Evolutionary conservation across 768 basidiomycete species (phyloP), one percentile per base, ranked within the genome.

Genomic region (Filobasidium floriforme): DNA sequence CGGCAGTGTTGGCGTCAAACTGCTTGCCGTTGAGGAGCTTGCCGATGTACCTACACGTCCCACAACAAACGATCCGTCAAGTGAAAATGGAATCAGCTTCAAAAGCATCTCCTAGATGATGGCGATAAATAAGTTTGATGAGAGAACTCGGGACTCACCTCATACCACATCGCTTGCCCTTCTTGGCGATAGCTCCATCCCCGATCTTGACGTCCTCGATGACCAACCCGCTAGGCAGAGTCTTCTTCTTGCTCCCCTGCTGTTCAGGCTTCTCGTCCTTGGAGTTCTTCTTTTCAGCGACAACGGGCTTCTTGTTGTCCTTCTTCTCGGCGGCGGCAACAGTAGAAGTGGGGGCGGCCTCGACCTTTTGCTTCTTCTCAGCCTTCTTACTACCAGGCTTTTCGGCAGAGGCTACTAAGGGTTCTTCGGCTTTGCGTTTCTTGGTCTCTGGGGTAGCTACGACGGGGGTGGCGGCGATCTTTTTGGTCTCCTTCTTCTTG

Each of bases 1-100:
- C 73, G 52, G 71, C 43, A 41, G 73, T 75, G 70, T 75, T 77
- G 73, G 75, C 57, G 80, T 87, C 74, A 75, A 94, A 89, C 28
- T 92, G 90, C 73, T 88, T 87, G 71, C 93, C 93, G 77, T 86
- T 85, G 59, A 80, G 77, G 51, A 96, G 82, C 81, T 92, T 94
- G 70, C 94, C 94, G 72, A 98, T 87, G 80, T 97, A 98, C 65
- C 75, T 76, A 67, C 26, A 60, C 1, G 22, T 14, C n/a, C n/a
- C n/a, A n/a, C n/a, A n/a, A n/a, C n/a, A n/a, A 37, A 37, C 32
- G 9, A 37, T 3, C 9, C 32, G 32, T 37, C 32, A 9, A 37
- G 32, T 9, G 32, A n/a, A n/a, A n/a, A n/a, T n/a, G n/a, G n/a
- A n/a, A n/a, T n/a, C n/a, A n/a, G n/a, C n/a, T n/a, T n/a, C n/a